A percentile compares a stretch with the other conserved stretches of the same genome.
Evolutionary conservation across 73 alveolate genomes (phyloP).

Genomic region (Uronychia binucleata): DNA sequence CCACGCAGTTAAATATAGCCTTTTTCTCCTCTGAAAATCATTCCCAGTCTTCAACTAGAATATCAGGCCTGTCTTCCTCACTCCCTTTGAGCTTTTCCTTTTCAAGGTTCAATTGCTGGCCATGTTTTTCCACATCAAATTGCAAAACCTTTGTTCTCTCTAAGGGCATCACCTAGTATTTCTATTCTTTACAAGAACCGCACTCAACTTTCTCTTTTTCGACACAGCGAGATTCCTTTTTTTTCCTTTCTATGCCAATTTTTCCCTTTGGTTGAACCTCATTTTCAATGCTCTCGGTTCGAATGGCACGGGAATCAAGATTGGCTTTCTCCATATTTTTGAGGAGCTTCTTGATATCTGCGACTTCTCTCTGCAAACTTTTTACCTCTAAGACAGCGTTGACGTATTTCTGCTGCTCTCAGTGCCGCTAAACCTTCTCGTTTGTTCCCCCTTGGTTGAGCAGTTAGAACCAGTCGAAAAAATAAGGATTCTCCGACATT

Average conservation of each 20-base stretch:
- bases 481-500: constrained; percentile 16
- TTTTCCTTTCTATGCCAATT: neutral
- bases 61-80: no score
- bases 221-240: no score
- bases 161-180: neutral
- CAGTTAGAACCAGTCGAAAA: constrained; percentile 50
- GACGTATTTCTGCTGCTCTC: neutral
- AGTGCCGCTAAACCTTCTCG: neutral
- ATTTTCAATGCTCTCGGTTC: no score
- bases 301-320: no score
- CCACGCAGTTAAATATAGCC: constrained; percentile 16
- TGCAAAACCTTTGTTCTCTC: neutral
- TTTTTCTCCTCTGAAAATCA: constrained; percentile 6
- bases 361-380: neutral
- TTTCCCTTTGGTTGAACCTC: neutral
- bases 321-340: no score
- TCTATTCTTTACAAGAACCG: neutral
- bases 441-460: constrained; percentile 16
- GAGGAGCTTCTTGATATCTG: neutral
- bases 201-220: neutral
- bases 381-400: neutral
- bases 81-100: no score
- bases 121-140: no score
- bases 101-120: no score
- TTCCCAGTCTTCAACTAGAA: neutral